Evolutionary conservation across 2,329 filamentous ascomycete genomes (phyloP), one percentile per base, ranked within the genome.

Genomic region (Cladosporium sp.): DNA sequence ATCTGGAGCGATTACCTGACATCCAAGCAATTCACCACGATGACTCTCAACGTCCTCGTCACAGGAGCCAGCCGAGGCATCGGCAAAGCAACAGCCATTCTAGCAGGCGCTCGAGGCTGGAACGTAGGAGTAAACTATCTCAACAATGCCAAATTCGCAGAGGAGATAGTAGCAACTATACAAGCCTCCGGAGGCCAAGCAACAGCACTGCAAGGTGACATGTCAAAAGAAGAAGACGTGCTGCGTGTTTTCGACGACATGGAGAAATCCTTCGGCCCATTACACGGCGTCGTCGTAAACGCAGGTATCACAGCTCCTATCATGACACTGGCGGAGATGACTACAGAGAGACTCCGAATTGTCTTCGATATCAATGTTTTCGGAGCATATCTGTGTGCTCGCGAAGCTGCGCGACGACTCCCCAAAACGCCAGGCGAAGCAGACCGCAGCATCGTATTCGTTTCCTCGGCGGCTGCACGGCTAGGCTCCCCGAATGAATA

Each of bases 361-460:
- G 67, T 73, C 18, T 70, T 74, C 55, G 72, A 73, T 33, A 70
- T 69, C 0, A 74, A 74, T 35, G 64, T 74, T 3, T 44, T 74
- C 18, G 72, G 72, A 26, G 65, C 72, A 6, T 74, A 73, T 55
- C 59, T 74, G 7, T 74, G 72, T 55, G 72, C 72, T 4, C 67
- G 72, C 26, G 72, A 74, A 62, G 72, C 72, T 14, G 71, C 70
- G 1, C 62, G 72, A 16, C 67, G 72, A 6, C 64, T 73, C 18
- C 67, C 69, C 11, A 65, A 62, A 1, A 61, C 50, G 28, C 55
- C 49, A 10, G 67, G 66, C 28, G 50, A 46, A 2, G 64, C 66
- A 7, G 40, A 37, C 33, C 49, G 58, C n/a, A 73, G 70, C 33
- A 70, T 73, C 50, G 72, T 74, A 3, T 67, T 74, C 28, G 67